phyloP scores from a whole-genome alignment of 768 basidiomycete genomes.

The Rubroboletus satanas region DNA sequence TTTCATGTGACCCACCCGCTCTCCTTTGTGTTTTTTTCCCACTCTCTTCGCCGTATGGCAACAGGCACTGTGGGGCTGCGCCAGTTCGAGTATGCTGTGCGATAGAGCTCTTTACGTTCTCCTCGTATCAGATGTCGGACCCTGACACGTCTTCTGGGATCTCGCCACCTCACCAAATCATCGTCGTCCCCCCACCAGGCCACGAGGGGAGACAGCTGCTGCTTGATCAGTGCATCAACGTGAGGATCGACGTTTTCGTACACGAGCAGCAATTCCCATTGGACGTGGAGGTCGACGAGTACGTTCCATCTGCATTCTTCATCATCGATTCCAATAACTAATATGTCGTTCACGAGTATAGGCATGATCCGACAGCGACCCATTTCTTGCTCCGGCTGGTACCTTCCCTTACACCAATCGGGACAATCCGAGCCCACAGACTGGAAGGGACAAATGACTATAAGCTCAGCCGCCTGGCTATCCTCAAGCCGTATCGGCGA shows the following conservation, averaged over 20 bases:
- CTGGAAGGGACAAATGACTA: constrained; percentile 45
- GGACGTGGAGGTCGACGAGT: constrained; percentile 76
- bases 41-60: constrained; percentile 1
- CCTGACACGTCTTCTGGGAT: constrained; percentile 7
- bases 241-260: constrained; percentile 49
- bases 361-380: constrained; percentile 57
- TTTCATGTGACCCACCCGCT: constrained; percentile 14
- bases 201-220: constrained; percentile 41
- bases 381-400: constrained; percentile 71
- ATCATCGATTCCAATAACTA: constrained; percentile 6
- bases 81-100: constrained; percentile 20
- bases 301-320: constrained; percentile 22
- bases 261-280: constrained; percentile 61
- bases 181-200: constrained; percentile 40
- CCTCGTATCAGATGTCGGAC: constrained; percentile 15
- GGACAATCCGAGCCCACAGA: constrained; percentile 58
- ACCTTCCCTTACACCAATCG: constrained; percentile 59
- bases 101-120: constrained; percentile 5
- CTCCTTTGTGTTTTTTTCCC: not conserved
- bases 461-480: constrained; percentile 70
- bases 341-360: constrained; percentile 26
- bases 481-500: constrained; percentile 62
- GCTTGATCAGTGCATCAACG: constrained; percentile 61
- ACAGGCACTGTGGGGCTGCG: not conserved
- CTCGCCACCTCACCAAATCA: constrained; percentile 53